These are phyloP conservation scores for Xanthoconium separans DNA, from an alignment of 1,284 basidiomycete species.

Conservation along the genomic window DNA sequence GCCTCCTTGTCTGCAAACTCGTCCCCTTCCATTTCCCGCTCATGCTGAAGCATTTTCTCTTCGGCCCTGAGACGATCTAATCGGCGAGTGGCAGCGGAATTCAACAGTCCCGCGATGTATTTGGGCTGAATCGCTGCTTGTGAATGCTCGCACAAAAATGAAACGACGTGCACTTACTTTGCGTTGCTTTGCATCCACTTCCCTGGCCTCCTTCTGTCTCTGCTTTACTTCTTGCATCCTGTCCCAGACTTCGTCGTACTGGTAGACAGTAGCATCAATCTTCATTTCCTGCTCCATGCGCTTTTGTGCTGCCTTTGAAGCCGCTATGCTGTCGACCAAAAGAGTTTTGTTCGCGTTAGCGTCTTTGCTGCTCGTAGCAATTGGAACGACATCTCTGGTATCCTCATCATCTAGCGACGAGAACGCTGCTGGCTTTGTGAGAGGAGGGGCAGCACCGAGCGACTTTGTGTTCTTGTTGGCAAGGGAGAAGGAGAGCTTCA, in stretches of 20 bases:
- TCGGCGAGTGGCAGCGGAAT: constrained; percentile 83
- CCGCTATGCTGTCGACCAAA: constrained; percentile 54
- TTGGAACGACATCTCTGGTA: constrained; percentile 47
- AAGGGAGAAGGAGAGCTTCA: constrained; percentile 83
- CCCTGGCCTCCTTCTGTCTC: constrained; percentile 72
- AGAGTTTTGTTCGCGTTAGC: constrained; percentile 50
- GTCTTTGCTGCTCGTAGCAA: constrained; percentile 39
- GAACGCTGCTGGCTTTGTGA: constrained; percentile 63
- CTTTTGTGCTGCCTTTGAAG: constrained; percentile 61
- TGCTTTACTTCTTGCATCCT: constrained; percentile 88
- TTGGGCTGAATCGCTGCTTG: constrained; percentile 65
- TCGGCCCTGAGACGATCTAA: constrained; percentile 94
- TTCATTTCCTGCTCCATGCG: constrained; percentile 74
- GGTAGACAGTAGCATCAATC: constrained; percentile 84
- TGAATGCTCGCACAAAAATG: constrained; percentile 12
- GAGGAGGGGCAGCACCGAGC: constrained; percentile 51
- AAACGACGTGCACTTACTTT: constrained; percentile 51
- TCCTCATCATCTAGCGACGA: constrained; percentile 63
- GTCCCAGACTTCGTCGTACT: constrained; percentile 98
- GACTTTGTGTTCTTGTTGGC: constrained; percentile 54
- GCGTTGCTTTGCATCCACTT: constrained; percentile 67
- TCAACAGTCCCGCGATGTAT: constrained; percentile 84
- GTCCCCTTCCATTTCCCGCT: constrained; percentile 92
- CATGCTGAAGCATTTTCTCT: constrained; percentile 95
- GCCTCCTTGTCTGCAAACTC: constrained; percentile 93